Base-by-base conservation (phyloP, 2,329 filamentous ascomycete genomes). In the Neurospora crassa region DNA sequence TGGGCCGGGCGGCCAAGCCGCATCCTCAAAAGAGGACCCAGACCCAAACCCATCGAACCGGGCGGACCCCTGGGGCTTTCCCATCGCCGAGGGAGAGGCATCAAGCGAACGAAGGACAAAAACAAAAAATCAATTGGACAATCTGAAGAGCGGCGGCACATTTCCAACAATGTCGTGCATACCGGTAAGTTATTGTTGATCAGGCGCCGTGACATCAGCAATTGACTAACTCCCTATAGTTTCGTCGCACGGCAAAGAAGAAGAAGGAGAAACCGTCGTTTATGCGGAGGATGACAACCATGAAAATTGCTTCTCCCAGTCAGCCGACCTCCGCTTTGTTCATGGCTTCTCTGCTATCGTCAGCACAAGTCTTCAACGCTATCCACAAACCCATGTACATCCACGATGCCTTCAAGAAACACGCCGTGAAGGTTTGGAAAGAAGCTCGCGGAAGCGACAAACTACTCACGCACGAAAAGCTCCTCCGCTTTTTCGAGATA, bases 361-460 rank as follows among this genome's bases (percentile, higher is more conserved):
- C 20, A 45, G 40, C 24, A 67, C 70, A 37, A 70, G 72, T 7
- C 69, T 74, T 67, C 75, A 76, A 68, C 76, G 75, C 68, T 80
- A 76, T 68, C 74, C 75, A 68, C 7, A 69, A 59, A 3, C 73
- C 59, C 42, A 69, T 68, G 34, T 18, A 42, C 37, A 71, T 71
- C 69, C 72, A 75, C 70, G 81, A 83, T 53, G 80, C 82, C 37
- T 84, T 89, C 72, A 82, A 84, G 73, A 82, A 80, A 40, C 82
- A 85, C 69, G 78, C 90, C 29, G 79, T 82, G 70, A 79, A 79
- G 59, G 77, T 88, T 40, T 90, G 85, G 76, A 78, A 84, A 42
- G 77, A 80, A 0, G 73, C 88, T 42, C 81, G 84, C 67, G 80
- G 79, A 6, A 73, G 77, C 69, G 59, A 78, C 40, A 74, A 72